phyloP scores from a whole-genome alignment of 2,329 filamentous ascomycete genomes.

The Xylariaceae sp. region DNA sequence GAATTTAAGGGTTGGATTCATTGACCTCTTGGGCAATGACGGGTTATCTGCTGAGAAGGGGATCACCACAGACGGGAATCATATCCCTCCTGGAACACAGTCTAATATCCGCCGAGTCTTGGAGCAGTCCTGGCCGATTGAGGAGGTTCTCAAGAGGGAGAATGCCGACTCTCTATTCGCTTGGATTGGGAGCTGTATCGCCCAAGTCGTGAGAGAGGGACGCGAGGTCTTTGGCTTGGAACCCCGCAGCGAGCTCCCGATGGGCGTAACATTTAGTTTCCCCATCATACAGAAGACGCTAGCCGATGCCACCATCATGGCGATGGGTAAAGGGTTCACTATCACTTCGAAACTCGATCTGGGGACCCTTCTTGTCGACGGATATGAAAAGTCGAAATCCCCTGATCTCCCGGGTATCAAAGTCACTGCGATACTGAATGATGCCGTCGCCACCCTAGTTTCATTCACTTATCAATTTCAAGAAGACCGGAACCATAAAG shows the following conservation, averaged over 20 bases:
- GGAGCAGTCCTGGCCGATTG: slow-evolving; percentile 70
- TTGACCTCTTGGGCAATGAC: slow-evolving; percentile 49
- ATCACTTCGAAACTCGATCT: slow-evolving; percentile 57
- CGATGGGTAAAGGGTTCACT: slow-evolving; percentile 64
- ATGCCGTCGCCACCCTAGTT: slow-evolving; percentile 72
- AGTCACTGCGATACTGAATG: slow-evolving; percentile 74
- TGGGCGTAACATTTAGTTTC: slow-evolving; percentile 67
- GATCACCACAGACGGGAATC: slow-evolving; percentile 7
- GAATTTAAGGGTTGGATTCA: slow-evolving; percentile 62
- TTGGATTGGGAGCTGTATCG: slow-evolving; percentile 78
- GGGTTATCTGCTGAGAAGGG: slow-evolving; percentile 11
- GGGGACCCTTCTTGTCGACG: slow-evolving; percentile 51
- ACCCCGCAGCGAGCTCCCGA: slow-evolving; percentile 44
- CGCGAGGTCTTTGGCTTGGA: slow-evolving; percentile 40
- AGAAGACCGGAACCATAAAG: slow-evolving; percentile 54
- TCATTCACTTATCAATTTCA: slow-evolving; percentile 70
- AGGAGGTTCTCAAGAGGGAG: slow-evolving; percentile 65
- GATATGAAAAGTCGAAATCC: slow-evolving; percentile 49
- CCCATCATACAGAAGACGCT: slow-evolving; percentile 61
- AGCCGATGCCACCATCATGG: slow-evolving; percentile 57
- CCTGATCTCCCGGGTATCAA: slow-evolving; percentile 56
- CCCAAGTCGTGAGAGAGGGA: slow-evolving; percentile 61
- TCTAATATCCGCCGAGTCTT: slow-evolving; percentile 51
- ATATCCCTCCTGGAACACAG: slow-evolving; percentile 14
- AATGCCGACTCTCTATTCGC: slow-evolving; percentile 68